phyloP scores from a whole-genome alignment of 768 basidiomycete species.

The Amanita rimosa region DNA sequence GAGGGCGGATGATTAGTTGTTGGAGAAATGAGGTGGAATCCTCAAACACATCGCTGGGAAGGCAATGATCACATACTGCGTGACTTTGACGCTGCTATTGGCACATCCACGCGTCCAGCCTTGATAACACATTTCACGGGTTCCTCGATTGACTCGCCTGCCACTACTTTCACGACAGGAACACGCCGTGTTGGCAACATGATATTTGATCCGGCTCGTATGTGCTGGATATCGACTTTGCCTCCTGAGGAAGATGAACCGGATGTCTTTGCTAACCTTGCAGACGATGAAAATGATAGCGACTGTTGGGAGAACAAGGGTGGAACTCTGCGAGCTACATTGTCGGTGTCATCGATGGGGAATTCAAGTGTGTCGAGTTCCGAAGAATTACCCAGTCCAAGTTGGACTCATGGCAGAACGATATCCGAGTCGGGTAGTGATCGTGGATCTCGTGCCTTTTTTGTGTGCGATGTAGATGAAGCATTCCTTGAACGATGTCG shows the following conservation, averaged over 20 bases:
- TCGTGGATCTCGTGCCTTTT: conserved; percentile 69
- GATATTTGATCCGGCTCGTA: conserved; percentile 89
- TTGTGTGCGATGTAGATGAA: conserved; percentile 63
- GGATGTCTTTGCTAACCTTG: conserved; percentile 89
- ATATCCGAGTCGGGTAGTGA: conserved; percentile 72
- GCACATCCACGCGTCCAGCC: conserved; percentile 82
- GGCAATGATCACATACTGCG: conserved; percentile 89
- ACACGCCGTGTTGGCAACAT: conserved; percentile 94
- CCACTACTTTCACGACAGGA: conserved; percentile 61
- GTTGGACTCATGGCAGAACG: conserved; percentile 50
- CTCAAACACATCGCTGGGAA: conserved; percentile 84
- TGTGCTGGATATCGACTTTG: conserved; percentile 90
- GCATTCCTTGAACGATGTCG: conserved; percentile 62
- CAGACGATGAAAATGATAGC: conserved; percentile 82
- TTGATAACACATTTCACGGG: conserved; percentile 91
- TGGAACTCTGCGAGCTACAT: conserved; percentile 62
- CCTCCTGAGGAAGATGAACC: conserved; percentile 87
- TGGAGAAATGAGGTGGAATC: conserved; percentile 98
- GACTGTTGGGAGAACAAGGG: conserved; percentile 62
- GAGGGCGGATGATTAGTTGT: conserved; percentile 45
- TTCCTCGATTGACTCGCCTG: conserved; percentile 74
- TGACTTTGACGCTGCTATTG: conserved; percentile 80
- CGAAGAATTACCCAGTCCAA: conserved; percentile 43
- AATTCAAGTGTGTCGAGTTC: conserved; percentile 16
- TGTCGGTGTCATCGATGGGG: background rate